Evolutionary conservation across 306 rosid species (phyloP).

Genomic region (Inga laurina): DNA sequence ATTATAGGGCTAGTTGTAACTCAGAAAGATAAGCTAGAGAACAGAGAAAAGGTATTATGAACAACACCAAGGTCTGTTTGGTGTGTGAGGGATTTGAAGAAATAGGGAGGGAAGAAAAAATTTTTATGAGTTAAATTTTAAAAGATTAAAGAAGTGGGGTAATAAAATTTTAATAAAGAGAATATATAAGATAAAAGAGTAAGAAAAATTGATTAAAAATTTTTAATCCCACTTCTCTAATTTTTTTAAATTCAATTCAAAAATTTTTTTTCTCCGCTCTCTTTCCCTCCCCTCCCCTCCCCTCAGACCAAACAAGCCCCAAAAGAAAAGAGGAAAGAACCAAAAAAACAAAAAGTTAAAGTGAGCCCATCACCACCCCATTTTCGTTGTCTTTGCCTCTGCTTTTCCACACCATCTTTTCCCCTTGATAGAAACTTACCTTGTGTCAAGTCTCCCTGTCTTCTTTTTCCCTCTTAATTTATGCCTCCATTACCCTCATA

Average conservation of each 20-base stretch:
- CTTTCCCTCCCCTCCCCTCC: too few relatives aligned
- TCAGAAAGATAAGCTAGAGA: slow-evolving; percentile 31
- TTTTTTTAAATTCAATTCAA: too few relatives aligned
- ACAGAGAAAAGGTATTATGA: slow-evolving; percentile 29
- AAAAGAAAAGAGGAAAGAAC: slow-evolving; percentile 22
- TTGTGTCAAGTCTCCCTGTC: slow-evolving; percentile 28
- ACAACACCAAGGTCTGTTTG: neutral
- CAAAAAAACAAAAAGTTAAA: slow-evolving; percentile 24
- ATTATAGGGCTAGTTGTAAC: slow-evolving; percentile 39
- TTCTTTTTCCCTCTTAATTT: neutral
- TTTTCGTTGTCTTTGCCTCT: slow-evolving; percentile 34
- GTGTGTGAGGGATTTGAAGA: too few relatives aligned
- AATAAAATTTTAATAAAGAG: too few relatives aligned
- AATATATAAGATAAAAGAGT: too few relatives aligned
- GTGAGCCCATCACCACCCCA: slow-evolving; percentile 27
- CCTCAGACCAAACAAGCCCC: neutral
- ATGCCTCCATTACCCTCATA: neutral
- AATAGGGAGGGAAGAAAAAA: too few relatives aligned
- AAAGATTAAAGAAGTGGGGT: too few relatives aligned
- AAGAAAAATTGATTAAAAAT: too few relatives aligned
- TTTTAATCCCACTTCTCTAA: too few relatives aligned
- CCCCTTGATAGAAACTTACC: slow-evolving; percentile 36
- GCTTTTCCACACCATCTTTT: slow-evolving; percentile 50
- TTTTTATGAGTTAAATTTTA: too few relatives aligned
- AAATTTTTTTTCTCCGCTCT: too few relatives aligned